phyloP scores from a whole-genome alignment of 345 rosid genomes.

The Citrus maxima region DNA sequence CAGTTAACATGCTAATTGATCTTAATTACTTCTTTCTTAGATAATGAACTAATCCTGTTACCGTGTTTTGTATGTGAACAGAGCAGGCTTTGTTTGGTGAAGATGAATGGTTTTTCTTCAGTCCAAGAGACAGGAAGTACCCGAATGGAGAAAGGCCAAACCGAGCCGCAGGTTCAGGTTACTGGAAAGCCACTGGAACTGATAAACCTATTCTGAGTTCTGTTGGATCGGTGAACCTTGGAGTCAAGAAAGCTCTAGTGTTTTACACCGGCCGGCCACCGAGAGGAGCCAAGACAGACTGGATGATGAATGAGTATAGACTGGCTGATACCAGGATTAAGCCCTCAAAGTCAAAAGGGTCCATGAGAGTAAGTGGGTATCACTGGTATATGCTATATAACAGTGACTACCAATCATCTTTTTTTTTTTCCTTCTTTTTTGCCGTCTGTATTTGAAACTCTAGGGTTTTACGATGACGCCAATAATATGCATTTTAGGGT shows the following conservation, averaged over 20 bases:
- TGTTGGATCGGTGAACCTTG: constrained; percentile 34
- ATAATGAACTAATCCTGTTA: background rate
- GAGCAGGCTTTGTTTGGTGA: constrained; percentile 74
- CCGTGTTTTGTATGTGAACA: constrained; percentile 16
- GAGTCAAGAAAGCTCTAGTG: constrained; percentile 53
- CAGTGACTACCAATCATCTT: background rate
- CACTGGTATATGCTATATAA: background rate
- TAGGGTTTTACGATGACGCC: background rate
- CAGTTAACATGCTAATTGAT: background rate
- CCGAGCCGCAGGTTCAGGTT: constrained; percentile 42
- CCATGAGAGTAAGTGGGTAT: constrained; percentile 49
- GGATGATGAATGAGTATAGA: constrained; percentile 57
- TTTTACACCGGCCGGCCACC: constrained; percentile 44
- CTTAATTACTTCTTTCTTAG: background rate
- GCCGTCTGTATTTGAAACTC: background rate
- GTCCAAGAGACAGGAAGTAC: constrained; percentile 47
- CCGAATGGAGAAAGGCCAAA: constrained; percentile 40
- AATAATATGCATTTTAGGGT: background rate
- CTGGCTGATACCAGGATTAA: constrained; percentile 23
- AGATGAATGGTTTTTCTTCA: constrained; percentile 68
- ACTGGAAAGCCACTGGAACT: constrained; percentile 46
- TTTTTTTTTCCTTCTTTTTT: background rate
- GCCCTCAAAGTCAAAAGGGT: constrained; percentile 29
- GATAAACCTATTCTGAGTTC: constrained; percentile 39
- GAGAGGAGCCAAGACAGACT: constrained; percentile 47